Base-by-base conservation (phyloP, 2,329 filamentous ascomycete genomes). In the Colletotrichum kahawae region DNA sequence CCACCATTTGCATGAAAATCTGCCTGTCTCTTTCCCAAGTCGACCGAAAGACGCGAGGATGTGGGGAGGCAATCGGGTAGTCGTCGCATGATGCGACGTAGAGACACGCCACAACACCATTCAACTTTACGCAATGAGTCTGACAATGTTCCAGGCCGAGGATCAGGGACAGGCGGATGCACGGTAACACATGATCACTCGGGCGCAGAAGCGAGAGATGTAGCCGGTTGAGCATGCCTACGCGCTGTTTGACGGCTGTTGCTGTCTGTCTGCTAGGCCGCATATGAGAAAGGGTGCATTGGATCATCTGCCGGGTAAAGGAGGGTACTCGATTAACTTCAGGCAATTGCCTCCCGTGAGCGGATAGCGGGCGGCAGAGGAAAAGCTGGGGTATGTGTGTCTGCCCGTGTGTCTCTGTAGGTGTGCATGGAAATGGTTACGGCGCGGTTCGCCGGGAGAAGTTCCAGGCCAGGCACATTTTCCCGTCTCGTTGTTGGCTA, bases 321-420 rank as follows among this genome's bases (percentile, higher is more conserved):
- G 34, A 64, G 24, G 36, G 8, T 27, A 48, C 31, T 21, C 29
- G 27, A 13, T 68, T 69, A 31, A 64, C 34, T 69, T 74, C 54
- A 74, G 73, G 73, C 64, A 72, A 60, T 38, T 69, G 16, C 54
- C 34, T 16, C 48, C 63, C 31, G 24, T 63, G 51, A 48, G 64
- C 59, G 70, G 73, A 57, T 75, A 60, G 64, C 73, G 73, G 70
- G 70, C 64, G 73, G 73, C 48, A 75, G 70, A 75, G 43, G 18
- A 33, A 59, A 75, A 64, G 70, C 70, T 51, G 64, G 73, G 73
- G 64, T 69, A 65, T 21, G 36, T 24, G 21, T 59, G n/a, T 57
- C 9, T 67, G 24, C 24, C 24, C 24, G 24, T 24, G 16, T 14
- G 14, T 67, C 7, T 31, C 18, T 34, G 13, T 54, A 48, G 24